A percentile compares a stretch with the other conserved stretches of the same genome.
Evolutionary conservation across 2,329 filamentous ascomycete genomes (phyloP).

Genomic region (Chrysoporthe austroafricana): DNA sequence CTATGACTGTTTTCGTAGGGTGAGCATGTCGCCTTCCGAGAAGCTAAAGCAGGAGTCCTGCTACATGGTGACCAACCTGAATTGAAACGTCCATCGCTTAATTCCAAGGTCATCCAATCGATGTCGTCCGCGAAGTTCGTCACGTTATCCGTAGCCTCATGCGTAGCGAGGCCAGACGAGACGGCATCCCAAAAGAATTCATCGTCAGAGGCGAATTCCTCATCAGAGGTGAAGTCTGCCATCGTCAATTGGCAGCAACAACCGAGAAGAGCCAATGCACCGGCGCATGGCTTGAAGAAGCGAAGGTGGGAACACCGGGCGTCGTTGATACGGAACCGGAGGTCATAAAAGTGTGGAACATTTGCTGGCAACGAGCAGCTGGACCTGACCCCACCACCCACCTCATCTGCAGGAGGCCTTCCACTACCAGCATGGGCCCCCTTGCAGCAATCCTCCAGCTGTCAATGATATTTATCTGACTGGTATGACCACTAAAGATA

Average conservation of each 20-base stretch:
- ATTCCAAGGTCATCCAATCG: background rate
- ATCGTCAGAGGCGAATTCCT: background rate
- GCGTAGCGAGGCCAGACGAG: background rate
- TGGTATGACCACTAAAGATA: background rate
- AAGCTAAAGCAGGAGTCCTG: constrained; percentile 13
- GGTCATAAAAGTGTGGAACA: background rate
- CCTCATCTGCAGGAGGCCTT: constrained; percentile 15
- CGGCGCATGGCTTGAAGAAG: background rate
- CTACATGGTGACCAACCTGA: constrained; percentile 14
- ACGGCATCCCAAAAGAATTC: too few relatives aligned
- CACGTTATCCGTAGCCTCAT: background rate
- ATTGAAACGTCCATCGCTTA: background rate
- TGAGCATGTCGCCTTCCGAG: background rate
- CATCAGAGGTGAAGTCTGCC: background rate
- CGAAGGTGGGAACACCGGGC: background rate
- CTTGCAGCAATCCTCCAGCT: background rate
- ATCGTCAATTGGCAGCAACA: background rate
- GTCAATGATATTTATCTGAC: too few relatives aligned
- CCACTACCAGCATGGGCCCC: constrained; percentile 1
- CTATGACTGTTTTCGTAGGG: background rate
- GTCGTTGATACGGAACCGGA: background rate
- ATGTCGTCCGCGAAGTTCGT: background rate
- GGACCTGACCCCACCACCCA: constrained; percentile 2
- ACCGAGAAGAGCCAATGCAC: background rate
- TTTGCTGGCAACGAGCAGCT: background rate